Conservation (phyloP, 345 rosid species). For the Erucastrum elatum region DNA sequence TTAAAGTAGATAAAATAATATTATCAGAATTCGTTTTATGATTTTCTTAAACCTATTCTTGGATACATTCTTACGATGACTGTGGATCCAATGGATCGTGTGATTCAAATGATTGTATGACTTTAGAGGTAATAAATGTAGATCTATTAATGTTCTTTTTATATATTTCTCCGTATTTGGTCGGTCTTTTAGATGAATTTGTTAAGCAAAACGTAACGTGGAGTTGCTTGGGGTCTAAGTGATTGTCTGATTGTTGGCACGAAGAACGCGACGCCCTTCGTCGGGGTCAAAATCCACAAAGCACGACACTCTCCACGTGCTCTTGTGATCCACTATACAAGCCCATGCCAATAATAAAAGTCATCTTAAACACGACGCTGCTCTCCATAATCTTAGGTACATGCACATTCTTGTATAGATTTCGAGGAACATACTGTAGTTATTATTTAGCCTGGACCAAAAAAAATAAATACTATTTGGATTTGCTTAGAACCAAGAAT, state of each 20-base stretch:
- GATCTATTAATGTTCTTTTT: slow-evolving; percentile 11
- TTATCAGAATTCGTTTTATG: too few relatives aligned
- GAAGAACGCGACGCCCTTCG: slow-evolving; percentile 7
- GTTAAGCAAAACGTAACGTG: slow-evolving; percentile 15
- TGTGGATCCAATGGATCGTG: neutral
- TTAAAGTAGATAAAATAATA: too few relatives aligned
- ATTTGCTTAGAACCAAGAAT: neutral
- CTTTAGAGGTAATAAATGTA: slow-evolving; percentile 11
- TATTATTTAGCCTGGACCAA: neutral
- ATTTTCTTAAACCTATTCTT: too few relatives aligned
- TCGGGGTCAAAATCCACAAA: slow-evolving; percentile 1
- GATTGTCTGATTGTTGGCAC: slow-evolving; percentile 23
- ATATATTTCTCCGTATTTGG: slow-evolving; percentile 7
- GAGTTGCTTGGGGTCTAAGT: slow-evolving; percentile 29
- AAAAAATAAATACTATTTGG: neutral
- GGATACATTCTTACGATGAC: neutral
- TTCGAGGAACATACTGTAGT: neutral
- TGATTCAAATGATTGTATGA: neutral
- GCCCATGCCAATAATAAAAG: slow-evolving; percentile 1
- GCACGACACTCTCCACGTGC: slow-evolving; percentile 27
- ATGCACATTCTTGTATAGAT: slow-evolving; percentile 23
- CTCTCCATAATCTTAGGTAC: slow-evolving; percentile 20
- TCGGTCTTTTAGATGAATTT: slow-evolving; percentile 29
- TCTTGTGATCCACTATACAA: slow-evolving; percentile 21
- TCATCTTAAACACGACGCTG: slow-evolving; percentile 13